phyloP scores from a whole-genome alignment of 805 yeast genomes.

The Wickerhamiella dianesei region DNA sequence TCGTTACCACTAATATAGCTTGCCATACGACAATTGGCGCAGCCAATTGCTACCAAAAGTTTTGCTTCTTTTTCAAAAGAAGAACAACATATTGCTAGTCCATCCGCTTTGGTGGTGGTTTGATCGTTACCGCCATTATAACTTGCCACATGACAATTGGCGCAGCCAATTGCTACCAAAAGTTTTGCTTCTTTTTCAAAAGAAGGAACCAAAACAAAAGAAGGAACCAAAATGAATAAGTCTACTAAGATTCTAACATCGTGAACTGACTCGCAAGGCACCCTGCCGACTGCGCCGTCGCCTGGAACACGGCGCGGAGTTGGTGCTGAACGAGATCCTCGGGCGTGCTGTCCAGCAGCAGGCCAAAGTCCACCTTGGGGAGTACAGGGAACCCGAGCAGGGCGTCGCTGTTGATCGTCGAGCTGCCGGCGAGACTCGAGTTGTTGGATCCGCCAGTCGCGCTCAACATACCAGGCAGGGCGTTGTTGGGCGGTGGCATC shows the following conservation, averaged over 20 bases:
- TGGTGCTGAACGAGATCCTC: constrained; percentile 18
- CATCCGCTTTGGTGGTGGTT: too few relatives aligned
- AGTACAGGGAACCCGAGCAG: constrained; percentile 19
- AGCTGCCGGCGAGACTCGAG: not conserved
- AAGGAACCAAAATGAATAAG: too few relatives aligned
- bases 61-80: too few relatives aligned
- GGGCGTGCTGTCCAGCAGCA: constrained; percentile 29
- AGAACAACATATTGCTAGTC: too few relatives aligned
- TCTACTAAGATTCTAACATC: not conserved
- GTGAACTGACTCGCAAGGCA: not conserved
- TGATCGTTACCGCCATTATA: too few relatives aligned
- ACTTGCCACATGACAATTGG: too few relatives aligned
- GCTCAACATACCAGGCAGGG: not conserved
- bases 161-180: too few relatives aligned
- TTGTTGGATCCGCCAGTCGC: not conserved
- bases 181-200: too few relatives aligned
- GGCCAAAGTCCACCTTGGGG: constrained; percentile 25
- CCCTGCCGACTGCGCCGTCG: not conserved
- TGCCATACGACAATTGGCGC: too few relatives aligned
- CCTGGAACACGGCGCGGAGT: not conserved
- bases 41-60: too few relatives aligned
- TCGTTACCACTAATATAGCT: too few relatives aligned
- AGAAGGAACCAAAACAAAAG: too few relatives aligned
- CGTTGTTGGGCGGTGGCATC: constrained; percentile 6
- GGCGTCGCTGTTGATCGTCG: not conserved